Evolutionary conservation across 2,329 filamentous ascomycete genomes (phyloP).

Genomic region (Thermothelomyces thermophilus): DNA sequence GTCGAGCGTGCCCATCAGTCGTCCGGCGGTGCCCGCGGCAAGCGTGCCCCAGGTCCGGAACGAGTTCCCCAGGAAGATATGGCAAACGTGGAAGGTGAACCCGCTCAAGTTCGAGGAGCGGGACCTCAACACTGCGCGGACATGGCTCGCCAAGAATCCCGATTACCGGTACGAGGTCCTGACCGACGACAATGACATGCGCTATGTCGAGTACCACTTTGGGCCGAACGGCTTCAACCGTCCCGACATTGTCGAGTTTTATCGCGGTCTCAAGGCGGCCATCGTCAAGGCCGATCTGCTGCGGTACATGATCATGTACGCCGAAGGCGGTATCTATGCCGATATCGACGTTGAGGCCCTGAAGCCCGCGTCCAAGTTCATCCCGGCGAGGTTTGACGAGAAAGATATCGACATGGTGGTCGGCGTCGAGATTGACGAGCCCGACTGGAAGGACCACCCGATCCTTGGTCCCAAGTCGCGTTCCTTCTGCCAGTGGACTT

Average conservation of each 20-base stretch:
- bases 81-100: slow-evolving; percentile 71
- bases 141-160: slow-evolving; percentile 62
- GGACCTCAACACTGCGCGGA: slow-evolving; percentile 53
- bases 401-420: slow-evolving; percentile 65
- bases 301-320: slow-evolving; percentile 61
- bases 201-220: slow-evolving; percentile 63
- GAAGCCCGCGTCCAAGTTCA: slow-evolving; percentile 41
- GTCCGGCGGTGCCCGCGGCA: not conserved
- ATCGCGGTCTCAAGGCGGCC: slow-evolving; percentile 51
- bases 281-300: slow-evolving; percentile 63
- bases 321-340: slow-evolving; percentile 51
- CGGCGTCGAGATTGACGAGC: slow-evolving; percentile 65
- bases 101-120: slow-evolving; percentile 59
- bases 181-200: slow-evolving; percentile 60
- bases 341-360: slow-evolving; percentile 40
- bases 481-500: slow-evolving; percentile 72
- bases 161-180: slow-evolving; percentile 61
- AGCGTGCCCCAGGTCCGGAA: slow-evolving; percentile 13
- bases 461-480: slow-evolving; percentile 61
- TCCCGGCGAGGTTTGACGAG: slow-evolving; percentile 57
- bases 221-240: slow-evolving; percentile 59
- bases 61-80: slow-evolving; percentile 61
- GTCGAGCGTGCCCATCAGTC: slow-evolving; percentile 16
- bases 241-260: slow-evolving; percentile 57
- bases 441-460: slow-evolving; percentile 55